A percentile compares a stretch with the other conserved stretches of the same genome.
Conservation (phyloP, 352 stramenopile genomes). For the Globisporangium mamillatum region DNA sequence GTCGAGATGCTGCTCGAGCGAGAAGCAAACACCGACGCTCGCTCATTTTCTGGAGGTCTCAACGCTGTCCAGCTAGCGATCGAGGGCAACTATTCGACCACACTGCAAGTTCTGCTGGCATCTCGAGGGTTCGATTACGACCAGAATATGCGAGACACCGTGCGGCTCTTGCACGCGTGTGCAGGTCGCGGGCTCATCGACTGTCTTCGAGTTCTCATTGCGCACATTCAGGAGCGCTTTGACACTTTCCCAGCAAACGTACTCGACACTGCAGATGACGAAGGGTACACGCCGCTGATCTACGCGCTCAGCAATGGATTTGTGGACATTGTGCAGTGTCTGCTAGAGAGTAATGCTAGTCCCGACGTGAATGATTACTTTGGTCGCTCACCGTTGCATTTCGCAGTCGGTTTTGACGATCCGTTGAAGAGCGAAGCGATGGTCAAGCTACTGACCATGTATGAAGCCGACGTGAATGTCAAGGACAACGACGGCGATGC, state of each 20-base stretch:
- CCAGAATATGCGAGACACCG: slow-evolving; percentile 33
- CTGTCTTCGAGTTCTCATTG: slow-evolving; percentile 46
- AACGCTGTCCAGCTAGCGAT: slow-evolving; percentile 56
- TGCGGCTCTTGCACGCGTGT: slow-evolving; percentile 59
- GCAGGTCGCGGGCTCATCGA: slow-evolving; percentile 55
- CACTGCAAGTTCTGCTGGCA: slow-evolving; percentile 48
- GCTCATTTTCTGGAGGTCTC: slow-evolving; percentile 29
- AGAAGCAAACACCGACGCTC: slow-evolving; percentile 49
- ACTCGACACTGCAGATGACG: slow-evolving; percentile 54
- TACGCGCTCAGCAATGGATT: slow-evolving; percentile 67
- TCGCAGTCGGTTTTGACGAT: slow-evolving; percentile 40
- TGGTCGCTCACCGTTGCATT: slow-evolving; percentile 65
- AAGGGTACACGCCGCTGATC: slow-evolving; percentile 80
- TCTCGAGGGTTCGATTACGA: slow-evolving; percentile 46
- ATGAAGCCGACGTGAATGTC: slow-evolving; percentile 71
- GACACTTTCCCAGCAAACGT: slow-evolving; percentile 18
- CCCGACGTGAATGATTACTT: slow-evolving; percentile 68
- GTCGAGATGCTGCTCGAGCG: slow-evolving; percentile 71
- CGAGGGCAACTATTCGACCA: slow-evolving; percentile 54
- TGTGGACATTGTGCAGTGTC: slow-evolving; percentile 40
- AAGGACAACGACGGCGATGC: slow-evolving; percentile 68
- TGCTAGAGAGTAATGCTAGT: slow-evolving; percentile 52
- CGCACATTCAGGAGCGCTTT: slow-evolving; percentile 38
- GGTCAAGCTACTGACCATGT: slow-evolving; percentile 53
- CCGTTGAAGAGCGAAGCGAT: slow-evolving; percentile 26